These are phyloP conservation scores for Rhynchosporium secalis DNA, from an alignment of 2,329 filamentous ascomycete genomes.

Conservation along the genomic window DNA sequence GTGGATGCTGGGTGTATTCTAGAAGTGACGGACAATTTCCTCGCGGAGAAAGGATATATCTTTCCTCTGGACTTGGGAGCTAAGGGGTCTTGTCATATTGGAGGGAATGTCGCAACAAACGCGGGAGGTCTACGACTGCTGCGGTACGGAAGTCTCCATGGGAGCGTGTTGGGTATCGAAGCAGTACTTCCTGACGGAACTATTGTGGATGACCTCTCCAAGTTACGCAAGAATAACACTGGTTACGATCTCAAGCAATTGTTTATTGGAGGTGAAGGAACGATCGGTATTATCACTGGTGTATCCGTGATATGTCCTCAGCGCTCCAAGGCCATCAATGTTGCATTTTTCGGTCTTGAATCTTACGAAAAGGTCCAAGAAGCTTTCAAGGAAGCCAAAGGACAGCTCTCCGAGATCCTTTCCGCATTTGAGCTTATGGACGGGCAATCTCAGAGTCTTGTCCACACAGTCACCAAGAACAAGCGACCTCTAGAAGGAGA, in stretches of 20 bases:
- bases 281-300: slow-evolving; percentile 89
- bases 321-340: slow-evolving; percentile 83
- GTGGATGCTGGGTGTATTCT: slow-evolving; percentile 90
- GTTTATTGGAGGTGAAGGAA: slow-evolving; percentile 94
- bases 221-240: slow-evolving; percentile 95
- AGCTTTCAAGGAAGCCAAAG: slow-evolving; percentile 87
- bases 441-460: slow-evolving; percentile 73
- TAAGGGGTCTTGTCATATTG: slow-evolving; percentile 95
- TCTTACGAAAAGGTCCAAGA: slow-evolving; percentile 86
- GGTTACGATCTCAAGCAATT: slow-evolving; percentile 97
- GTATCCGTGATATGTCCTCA: slow-evolving; percentile 89
- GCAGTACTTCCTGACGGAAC: slow-evolving; percentile 93
- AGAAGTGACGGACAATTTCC: slow-evolving; percentile 81
- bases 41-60: slow-evolving; percentile 80
- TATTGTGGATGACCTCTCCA: slow-evolving; percentile 83
- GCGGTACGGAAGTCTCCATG: slow-evolving; percentile 91
- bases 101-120: slow-evolving; percentile 94
- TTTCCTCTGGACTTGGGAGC: slow-evolving; percentile 97
- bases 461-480: slow-evolving; percentile 71
- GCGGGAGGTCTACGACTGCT: slow-evolving; percentile 88
- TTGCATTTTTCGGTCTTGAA: slow-evolving; percentile 89
- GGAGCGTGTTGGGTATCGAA: slow-evolving; percentile 88
- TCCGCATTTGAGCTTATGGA: slow-evolving; percentile 99
- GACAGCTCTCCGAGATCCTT: slow-evolving; percentile 88
- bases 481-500: slow-evolving; percentile 79